These are phyloP conservation scores for Cryptococcus deneoformans DNA, from an alignment of 1,284 basidiomycete genomes.

Conservation along the genomic window DNA sequence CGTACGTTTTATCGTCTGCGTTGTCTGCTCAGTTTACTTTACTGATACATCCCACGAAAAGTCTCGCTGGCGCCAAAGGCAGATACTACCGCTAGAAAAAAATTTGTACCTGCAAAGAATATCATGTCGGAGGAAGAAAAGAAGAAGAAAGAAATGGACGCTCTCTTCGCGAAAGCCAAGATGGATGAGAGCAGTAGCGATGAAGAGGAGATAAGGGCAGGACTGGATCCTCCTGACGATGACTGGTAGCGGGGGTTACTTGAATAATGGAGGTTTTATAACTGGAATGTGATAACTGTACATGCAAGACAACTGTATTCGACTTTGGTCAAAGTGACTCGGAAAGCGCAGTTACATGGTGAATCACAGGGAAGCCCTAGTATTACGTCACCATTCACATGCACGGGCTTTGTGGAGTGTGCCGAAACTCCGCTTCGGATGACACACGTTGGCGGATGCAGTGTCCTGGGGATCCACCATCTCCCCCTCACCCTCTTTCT, in stretches of 20 bases:
- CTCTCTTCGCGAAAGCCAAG: conserved; percentile 43
- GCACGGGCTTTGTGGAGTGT: too few species aligned
- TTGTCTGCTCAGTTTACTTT: neutral
- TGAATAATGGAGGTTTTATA: too few species aligned
- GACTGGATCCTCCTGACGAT: conserved; percentile 41
- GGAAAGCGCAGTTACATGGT: too few species aligned
- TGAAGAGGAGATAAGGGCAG: conserved; percentile 26
- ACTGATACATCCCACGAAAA: conserved; percentile 1
- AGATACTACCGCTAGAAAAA: conserved; percentile 22
- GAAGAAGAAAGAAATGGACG: conserved; percentile 45
- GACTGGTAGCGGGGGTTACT: conserved; percentile 28
- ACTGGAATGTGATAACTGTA: too few species aligned
- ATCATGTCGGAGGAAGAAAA: conserved; percentile 43
- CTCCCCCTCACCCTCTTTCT: neutral
- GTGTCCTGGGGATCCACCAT: too few species aligned
- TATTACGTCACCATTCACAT: too few species aligned
- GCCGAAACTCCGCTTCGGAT: too few species aligned
- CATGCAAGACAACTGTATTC: too few species aligned
- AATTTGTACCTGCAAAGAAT: conserved; percentile 41
- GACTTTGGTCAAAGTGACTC: too few species aligned
- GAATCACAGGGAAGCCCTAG: too few species aligned
- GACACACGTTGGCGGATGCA: too few species aligned
- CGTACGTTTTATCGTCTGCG: conserved; percentile 25
- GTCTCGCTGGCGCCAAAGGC: conserved; percentile 42
- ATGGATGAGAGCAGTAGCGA: conserved; percentile 36